Evolutionary conservation across 352 stramenopile genomes (phyloP), one percentile per base, ranked within the genome.

Genomic region (Phytophthora capsici): DNA sequence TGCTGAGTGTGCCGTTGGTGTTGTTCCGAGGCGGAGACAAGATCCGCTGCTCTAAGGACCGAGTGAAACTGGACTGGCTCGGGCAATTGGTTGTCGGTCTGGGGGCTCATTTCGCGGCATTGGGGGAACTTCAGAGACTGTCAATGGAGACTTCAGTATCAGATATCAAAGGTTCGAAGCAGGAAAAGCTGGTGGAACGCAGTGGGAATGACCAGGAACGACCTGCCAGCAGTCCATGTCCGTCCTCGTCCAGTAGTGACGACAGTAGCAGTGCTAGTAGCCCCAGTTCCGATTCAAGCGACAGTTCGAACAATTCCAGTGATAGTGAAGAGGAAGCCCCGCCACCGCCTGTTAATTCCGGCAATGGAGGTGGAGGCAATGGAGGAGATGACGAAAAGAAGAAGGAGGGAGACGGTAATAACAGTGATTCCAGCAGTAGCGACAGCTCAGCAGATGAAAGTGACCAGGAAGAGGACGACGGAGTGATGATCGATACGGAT

Each of bases 401-500:
- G 22, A 61, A 74, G 43, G 54, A 60, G 5, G 52, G 73, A 7
- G 63, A 79, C 17, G 68, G 64, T 0, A 63, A 71, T 49, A 74
- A 51, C 14, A 73, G 59, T 34, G 68, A 84, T 52, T 77, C 69
- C 8, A 80, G 70, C 36, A 74, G 56, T 61, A 80, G 71, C 49
- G 63, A 75, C 23, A 73, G 51, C 32, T 72, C 55, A 28, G 53
- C 51, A 5, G 66, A 70, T 26, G 66, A 68, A 13, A 73, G 64
- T 36, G 65, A 75, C 23, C 44, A 62, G 10, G 74, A 80, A 38
- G 60, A 73, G 4, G 63, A 78, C 28, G 66, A 71, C 40, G 75
- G 72, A 5, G 69, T 77, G 23, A 78, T 84, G 61, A 70, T 86
- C 16, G 77, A 78, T 47, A 75, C 71, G 12, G 78, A 79, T 4